These are phyloP conservation scores for Fusarium xylarioides DNA, from an alignment of 2,329 filamentous ascomycete genomes.

Conservation along the genomic window DNA sequence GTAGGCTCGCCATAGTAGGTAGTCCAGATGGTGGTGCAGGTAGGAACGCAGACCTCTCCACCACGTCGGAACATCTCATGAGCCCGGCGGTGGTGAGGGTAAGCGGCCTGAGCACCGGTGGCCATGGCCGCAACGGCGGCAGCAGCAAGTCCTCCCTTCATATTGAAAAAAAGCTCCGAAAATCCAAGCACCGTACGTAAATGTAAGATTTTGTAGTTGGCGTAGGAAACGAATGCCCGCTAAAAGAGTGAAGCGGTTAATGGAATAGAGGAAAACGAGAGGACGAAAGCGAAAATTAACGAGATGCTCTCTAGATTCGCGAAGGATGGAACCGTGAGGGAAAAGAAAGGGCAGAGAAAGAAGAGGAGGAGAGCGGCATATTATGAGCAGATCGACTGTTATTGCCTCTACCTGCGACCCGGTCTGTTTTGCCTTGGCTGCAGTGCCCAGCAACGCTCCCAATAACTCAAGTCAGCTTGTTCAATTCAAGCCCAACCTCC, in stretches of 20 bases:
- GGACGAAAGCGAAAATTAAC: constrained; percentile 58
- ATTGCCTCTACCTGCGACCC: constrained; percentile 41
- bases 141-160: constrained; percentile 78
- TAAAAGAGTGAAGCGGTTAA: constrained; percentile 87
- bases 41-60: constrained; percentile 61
- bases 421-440: constrained; percentile 32
- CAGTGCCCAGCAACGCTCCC: constrained; percentile 30
- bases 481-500: too few species aligned
- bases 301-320: constrained; percentile 59
- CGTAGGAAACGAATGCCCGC: constrained; percentile 75
- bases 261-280: constrained; percentile 56
- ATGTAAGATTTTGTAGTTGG: constrained; percentile 36
- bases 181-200: constrained; percentile 7
- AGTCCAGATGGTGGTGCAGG: constrained; percentile 78
- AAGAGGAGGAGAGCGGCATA: constrained; percentile 41
- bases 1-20: constrained; percentile 74
- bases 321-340: constrained; percentile 57
- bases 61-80: constrained; percentile 68
- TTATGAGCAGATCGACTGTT: constrained; percentile 49
- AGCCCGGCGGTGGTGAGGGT: constrained; percentile 68
- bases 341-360: constrained; percentile 46
- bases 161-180: constrained; percentile 57
- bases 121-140: constrained; percentile 70
- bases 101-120: constrained; percentile 63
- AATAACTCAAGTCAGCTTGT: too few species aligned